Conservation (phyloP, 495 filamentous ascomycete species). For the Acidiella bohemica region DNA sequence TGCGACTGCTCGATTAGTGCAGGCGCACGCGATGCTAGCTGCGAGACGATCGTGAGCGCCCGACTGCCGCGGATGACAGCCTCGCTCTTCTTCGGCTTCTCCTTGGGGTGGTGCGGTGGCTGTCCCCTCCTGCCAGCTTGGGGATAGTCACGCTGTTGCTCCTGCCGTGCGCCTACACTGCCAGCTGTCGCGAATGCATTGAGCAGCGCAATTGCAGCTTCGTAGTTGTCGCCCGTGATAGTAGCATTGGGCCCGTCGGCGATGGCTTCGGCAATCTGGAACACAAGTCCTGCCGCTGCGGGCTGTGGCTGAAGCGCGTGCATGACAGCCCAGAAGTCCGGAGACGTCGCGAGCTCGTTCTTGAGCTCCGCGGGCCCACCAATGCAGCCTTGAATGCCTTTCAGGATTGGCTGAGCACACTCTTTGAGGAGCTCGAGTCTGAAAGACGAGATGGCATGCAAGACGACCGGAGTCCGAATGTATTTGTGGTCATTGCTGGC, state of each 20-base stretch:
- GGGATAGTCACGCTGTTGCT: conserved; percentile 59
- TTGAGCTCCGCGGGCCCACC: conserved; percentile 60
- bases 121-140: conserved; percentile 28
- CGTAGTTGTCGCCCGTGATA: conserved; percentile 91
- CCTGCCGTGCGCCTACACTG: conserved; percentile 61
- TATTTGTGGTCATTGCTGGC: conserved; percentile 85
- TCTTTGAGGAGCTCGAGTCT: conserved; percentile 62
- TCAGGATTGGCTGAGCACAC: conserved; percentile 58
- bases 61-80: conserved; percentile 65
- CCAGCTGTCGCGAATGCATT: conserved; percentile 84
- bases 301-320: conserved; percentile 53
- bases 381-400: conserved; percentile 68
- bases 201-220: conserved; percentile 64
- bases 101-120: not conserved
- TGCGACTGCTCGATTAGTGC: conserved; percentile 83
- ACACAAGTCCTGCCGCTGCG: conserved; percentile 62
- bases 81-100: conserved; percentile 47
- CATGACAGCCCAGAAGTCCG: conserved; percentile 93
- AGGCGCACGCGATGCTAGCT: conserved; percentile 67
- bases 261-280: conserved; percentile 65
- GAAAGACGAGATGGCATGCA: conserved; percentile 84
- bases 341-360: conserved; percentile 87
- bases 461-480: conserved; percentile 77
- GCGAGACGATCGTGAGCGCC: conserved; percentile 65
- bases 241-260: conserved; percentile 51